Conservation (phyloP, 2,329 filamentous ascomycete species). For the Colletotrichum liriopes region DNA sequence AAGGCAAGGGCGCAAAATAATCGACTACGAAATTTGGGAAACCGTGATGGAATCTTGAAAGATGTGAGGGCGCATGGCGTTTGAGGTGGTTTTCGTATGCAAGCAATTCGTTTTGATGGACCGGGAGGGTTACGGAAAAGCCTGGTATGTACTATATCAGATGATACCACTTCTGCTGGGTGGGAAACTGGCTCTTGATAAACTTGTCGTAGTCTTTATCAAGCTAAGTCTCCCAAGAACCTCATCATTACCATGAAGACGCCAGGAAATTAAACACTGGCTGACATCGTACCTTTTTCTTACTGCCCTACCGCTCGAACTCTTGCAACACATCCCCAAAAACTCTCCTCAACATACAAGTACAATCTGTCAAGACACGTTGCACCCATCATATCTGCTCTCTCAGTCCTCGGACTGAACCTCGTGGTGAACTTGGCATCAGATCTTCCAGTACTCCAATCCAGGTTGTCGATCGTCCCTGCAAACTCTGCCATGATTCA, state of each 20-base stretch:
- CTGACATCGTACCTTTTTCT: background rate
- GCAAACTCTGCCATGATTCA: background rate
- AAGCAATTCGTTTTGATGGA: slow-evolving; percentile 50
- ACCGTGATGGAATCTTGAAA: slow-evolving; percentile 43
- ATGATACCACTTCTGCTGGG: slow-evolving; percentile 39
- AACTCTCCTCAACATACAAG: no score
- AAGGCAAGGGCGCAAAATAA: slow-evolving; percentile 84
- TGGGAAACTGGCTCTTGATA: slow-evolving; percentile 23
- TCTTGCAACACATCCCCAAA: background rate
- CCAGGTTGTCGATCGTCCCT: background rate
- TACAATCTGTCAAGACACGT: background rate
- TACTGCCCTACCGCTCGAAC: background rate
- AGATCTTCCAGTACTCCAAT: background rate
- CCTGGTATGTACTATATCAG: slow-evolving; percentile 41
- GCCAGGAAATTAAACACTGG: background rate
- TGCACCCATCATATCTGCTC: no score
- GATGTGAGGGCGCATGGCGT: slow-evolving; percentile 44
- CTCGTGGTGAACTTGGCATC: background rate
- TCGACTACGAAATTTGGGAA: slow-evolving; percentile 3
- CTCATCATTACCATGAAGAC: background rate
- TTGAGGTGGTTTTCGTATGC: slow-evolving; percentile 46
- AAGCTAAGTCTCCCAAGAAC: slow-evolving; percentile 13
- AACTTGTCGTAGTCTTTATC: slow-evolving; percentile 8
- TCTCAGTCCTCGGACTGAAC: background rate
- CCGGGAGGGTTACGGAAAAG: slow-evolving; percentile 42